These are phyloP conservation scores for Geum urbanum DNA, from an alignment of 306 rosid genomes.

Conservation along the genomic window DNA sequence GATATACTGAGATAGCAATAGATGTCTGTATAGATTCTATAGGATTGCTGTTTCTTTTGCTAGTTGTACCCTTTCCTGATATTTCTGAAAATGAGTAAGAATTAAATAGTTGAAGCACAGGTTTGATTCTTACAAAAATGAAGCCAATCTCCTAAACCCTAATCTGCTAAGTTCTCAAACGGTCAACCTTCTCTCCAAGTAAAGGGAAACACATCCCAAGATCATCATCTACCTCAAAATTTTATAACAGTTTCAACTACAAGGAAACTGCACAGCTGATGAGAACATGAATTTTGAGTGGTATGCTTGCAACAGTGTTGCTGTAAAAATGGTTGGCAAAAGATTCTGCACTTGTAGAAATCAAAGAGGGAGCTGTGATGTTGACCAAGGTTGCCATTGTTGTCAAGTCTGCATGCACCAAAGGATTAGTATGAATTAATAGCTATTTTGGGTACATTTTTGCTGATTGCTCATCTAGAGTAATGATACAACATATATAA, in stretches of 20 bases:
- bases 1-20: too few species aligned
- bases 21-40: too few species aligned
- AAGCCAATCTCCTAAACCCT: slow-evolving; percentile 36
- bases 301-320: slow-evolving; percentile 34
- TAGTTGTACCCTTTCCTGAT: not conserved
- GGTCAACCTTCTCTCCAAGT: not conserved
- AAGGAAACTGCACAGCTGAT: slow-evolving; percentile 41
- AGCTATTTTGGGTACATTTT: not conserved
- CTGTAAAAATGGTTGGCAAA: slow-evolving; percentile 34
- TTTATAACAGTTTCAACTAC: slow-evolving; percentile 22
- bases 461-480: not conserved
- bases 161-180: slow-evolving; percentile 1
- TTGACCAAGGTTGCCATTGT: slow-evolving; percentile 48
- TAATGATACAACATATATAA: not conserved
- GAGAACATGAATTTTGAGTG: slow-evolving; percentile 41
- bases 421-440: slow-evolving; percentile 12
- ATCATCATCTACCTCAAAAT: slow-evolving; percentile 35
- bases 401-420: slow-evolving; percentile 54
- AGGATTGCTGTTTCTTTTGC: too few species aligned
- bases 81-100: slow-evolving; percentile 24
- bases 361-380: slow-evolving; percentile 64
- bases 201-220: slow-evolving; percentile 6
- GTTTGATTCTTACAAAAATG: slow-evolving; percentile 60
- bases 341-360: slow-evolving; percentile 55
- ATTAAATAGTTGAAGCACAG: slow-evolving; percentile 34